These are phyloP conservation scores for Cercospora citrullina DNA, from an alignment of 2,329 filamentous ascomycete species.

Conservation along the genomic window DNA sequence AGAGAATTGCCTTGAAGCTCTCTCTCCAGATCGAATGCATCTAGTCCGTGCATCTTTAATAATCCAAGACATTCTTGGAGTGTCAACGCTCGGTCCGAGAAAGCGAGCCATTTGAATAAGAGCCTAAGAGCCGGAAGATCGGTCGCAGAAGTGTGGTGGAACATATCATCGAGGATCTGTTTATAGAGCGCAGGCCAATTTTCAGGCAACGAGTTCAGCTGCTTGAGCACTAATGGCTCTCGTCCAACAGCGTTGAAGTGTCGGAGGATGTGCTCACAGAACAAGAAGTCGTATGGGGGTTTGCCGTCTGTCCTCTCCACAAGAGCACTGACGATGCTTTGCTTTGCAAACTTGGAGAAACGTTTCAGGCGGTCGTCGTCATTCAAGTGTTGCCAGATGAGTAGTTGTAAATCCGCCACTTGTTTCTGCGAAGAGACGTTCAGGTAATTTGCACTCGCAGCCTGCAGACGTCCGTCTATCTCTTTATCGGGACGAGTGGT, in stretches of 20 bases:
- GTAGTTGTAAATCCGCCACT: background rate
- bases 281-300: background rate
- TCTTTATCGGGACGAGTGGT: conserved; percentile 4
- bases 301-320: background rate
- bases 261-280: conserved; percentile 8
- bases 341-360: conserved; percentile 11
- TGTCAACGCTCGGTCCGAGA: conserved; percentile 7
- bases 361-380: conserved; percentile 8
- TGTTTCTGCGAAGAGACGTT: conserved; percentile 1
- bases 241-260: conserved; percentile 6
- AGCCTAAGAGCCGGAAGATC: conserved; percentile 4
- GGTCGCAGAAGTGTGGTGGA: background rate
- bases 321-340: conserved; percentile 6
- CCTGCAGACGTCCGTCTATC: background rate
- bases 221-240: conserved; percentile 8
- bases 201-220: background rate
- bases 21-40: conserved; percentile 10
- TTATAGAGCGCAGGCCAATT: conserved; percentile 11
- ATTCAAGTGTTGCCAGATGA: conserved; percentile 11
- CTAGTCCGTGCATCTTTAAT: conserved; percentile 4
- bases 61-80: conserved; percentile 6
- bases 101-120: conserved; percentile 7
- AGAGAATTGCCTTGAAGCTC: conserved; percentile 11
- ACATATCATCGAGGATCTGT: conserved; percentile 3
- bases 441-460: background rate